Conservation (phyloP, 1,139 yeast genomes). For the Lodderomyces theae region DNA sequence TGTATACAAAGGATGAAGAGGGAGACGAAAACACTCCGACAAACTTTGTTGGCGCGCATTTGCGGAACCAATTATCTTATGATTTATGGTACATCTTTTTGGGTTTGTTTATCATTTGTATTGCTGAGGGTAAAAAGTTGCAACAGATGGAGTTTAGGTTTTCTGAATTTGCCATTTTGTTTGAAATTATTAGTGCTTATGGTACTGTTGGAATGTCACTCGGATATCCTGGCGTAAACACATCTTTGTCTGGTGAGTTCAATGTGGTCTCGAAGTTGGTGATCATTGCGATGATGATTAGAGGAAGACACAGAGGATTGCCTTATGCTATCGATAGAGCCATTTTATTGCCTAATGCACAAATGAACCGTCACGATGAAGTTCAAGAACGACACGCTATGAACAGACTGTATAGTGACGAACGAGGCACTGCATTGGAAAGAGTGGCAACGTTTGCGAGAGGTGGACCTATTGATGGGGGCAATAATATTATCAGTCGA, state of each 20-base stretch:
- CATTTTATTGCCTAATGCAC: constrained; percentile 76
- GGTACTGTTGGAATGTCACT: constrained; percentile 92
- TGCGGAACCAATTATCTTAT: constrained; percentile 86
- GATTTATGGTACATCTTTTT: constrained; percentile 92
- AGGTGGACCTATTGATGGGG: constrained; percentile 16
- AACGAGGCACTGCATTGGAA: constrained; percentile 20
- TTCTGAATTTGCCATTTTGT: constrained; percentile 67
- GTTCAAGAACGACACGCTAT: constrained; percentile 60
- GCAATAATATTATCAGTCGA: constrained; percentile 15
- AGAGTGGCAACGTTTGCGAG: constrained; percentile 13
- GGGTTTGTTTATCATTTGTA: constrained; percentile 81
- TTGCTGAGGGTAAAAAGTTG: constrained; percentile 73
- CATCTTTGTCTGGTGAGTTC: constrained; percentile 75
- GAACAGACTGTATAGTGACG: constrained; percentile 32
- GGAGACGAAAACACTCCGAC: constrained; percentile 38
- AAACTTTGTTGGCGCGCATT: constrained; percentile 83
- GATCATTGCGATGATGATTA: constrained; percentile 81
- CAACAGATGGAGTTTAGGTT: constrained; percentile 48
- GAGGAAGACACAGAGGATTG: constrained; percentile 96
- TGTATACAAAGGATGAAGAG: constrained; percentile 49
- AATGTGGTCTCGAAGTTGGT: constrained; percentile 74
- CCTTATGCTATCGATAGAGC: constrained; percentile 96
- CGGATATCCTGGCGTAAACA: constrained; percentile 67
- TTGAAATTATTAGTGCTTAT: constrained; percentile 91
- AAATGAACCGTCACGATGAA: constrained; percentile 64